Percentiles rank a stretch among this genome's conserved stretches.
Evolutionary conservation across 1,284 basidiomycete species (phyloP).

Genomic region (Puccinia polysora): DNA sequence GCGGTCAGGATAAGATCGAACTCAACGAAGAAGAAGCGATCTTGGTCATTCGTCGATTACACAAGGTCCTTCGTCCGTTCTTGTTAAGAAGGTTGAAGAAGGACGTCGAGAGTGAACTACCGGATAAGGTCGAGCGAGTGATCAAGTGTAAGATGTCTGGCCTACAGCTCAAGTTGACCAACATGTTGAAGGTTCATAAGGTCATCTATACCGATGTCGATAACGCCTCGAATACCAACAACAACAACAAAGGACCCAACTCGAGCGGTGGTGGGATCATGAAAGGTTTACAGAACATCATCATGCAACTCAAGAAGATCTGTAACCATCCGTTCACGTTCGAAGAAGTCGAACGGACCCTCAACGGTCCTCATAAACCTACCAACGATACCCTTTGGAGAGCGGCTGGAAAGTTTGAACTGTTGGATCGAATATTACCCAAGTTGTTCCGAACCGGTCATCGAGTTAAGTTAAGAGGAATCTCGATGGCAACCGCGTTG

Average conservation of each 20-base stretch:
- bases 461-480: constrained; percentile 65
- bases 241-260: constrained; percentile 21
- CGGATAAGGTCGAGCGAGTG: constrained; percentile 98
- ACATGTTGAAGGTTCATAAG: constrained; percentile 95
- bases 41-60: constrained; percentile 92
- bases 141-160: constrained; percentile 97
- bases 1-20: constrained; percentile 93
- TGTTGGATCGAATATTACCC: constrained; percentile 86
- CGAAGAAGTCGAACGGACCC: constrained; percentile 85
- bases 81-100: constrained; percentile 93
- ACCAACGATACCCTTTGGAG: constrained; percentile 77
- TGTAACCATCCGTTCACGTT: constrained; percentile 81
- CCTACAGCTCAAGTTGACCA: constrained; percentile 89
- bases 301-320: constrained; percentile 99
- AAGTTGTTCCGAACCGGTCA: constrained; percentile 91
- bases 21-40: constrained; percentile 99
- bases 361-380: constrained; percentile 70
- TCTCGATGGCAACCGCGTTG: not conserved
- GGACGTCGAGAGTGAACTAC: constrained; percentile 94
- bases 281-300: constrained; percentile 76
- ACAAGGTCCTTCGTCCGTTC: constrained; percentile 97
- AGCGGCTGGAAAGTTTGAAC: constrained; percentile 87
- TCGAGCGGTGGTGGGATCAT: constrained; percentile 49
- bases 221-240: constrained; percentile 18
- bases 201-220: constrained; percentile 44